Evolutionary conservation across 306 rosid genomes (phyloP).

Genomic region (Begonia masoniana): DNA sequence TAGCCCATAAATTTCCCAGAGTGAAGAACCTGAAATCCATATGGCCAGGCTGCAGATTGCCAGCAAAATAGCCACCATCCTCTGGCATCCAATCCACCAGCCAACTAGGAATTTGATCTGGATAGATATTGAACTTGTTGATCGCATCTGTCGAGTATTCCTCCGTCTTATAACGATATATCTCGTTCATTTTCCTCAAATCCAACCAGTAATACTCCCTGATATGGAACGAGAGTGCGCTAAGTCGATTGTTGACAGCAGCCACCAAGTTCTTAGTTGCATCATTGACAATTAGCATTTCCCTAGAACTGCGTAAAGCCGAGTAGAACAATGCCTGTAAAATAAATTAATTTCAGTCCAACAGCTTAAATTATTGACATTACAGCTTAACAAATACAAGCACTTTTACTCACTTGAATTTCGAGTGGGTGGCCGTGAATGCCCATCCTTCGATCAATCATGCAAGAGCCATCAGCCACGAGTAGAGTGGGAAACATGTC

Average conservation of each 20-base stretch:
- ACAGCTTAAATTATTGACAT: too few species aligned
- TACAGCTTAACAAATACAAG: too few species aligned
- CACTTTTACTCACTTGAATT: constrained; percentile 53
- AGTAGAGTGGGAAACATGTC: constrained; percentile 91
- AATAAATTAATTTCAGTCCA: not conserved
- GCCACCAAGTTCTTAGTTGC: constrained; percentile 58
- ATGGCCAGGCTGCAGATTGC: constrained; percentile 91
- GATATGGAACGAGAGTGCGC: constrained; percentile 85
- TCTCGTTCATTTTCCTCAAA: constrained; percentile 77
- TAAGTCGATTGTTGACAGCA: constrained; percentile 65
- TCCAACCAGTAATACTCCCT: constrained; percentile 91
- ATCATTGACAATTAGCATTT: constrained; percentile 74
- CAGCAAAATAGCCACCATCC: constrained; percentile 84
- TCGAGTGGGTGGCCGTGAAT: constrained; percentile 95
- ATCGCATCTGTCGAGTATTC: constrained; percentile 82
- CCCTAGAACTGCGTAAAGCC: constrained; percentile 69
- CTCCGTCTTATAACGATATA: constrained; percentile 87
- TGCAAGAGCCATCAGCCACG: constrained; percentile 91
- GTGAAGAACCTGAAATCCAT: constrained; percentile 93
- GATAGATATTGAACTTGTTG: constrained; percentile 92
- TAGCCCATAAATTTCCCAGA: constrained; percentile 87
- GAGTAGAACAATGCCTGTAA: constrained; percentile 77
- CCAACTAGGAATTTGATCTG: constrained; percentile 96
- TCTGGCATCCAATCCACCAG: constrained; percentile 86
- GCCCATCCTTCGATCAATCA: constrained; percentile 98